Conservation (phyloP, 2,329 filamentous ascomycete species). For the Pestalotiopsis sp. region DNA sequence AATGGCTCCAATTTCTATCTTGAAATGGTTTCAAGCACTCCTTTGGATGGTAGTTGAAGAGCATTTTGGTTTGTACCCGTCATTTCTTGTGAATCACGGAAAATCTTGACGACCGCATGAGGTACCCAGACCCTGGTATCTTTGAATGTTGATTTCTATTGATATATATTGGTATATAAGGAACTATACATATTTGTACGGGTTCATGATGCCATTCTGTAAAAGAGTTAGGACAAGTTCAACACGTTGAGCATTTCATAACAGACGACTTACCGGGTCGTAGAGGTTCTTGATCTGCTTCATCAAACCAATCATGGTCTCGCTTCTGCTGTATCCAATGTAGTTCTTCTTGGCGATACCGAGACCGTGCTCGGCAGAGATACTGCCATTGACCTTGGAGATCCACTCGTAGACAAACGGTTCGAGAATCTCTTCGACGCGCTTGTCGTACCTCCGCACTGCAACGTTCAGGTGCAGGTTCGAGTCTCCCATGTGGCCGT, state of each 20-base stretch:
- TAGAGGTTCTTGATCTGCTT: conserved; percentile 92
- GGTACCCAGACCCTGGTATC: background rate
- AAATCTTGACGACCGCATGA: too few species aligned
- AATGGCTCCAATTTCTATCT: too few species aligned
- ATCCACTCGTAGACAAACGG: conserved; percentile 99
- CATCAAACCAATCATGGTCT: conserved; percentile 89
- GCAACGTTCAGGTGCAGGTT: conserved; percentile 94
- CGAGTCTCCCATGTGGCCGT: conserved; percentile 96
- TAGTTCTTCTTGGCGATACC: conserved; percentile 95
- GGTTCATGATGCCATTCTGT: conserved; percentile 98
- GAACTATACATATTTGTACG: conserved; percentile 86
- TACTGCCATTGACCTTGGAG: conserved; percentile 81
- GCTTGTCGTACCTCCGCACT: conserved; percentile 80
- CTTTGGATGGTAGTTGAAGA: too few species aligned
- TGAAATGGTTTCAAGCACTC: too few species aligned
- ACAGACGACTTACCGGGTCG: conserved; percentile 77
- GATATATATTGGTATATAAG: conserved; percentile 11
- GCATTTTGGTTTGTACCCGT: too few species aligned
- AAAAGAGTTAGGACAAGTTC: background rate
- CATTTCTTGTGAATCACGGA: too few species aligned
- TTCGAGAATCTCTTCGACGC: conserved; percentile 85
- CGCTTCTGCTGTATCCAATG: conserved; percentile 88
- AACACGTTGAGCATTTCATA: conserved; percentile 14
- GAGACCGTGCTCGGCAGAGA: conserved; percentile 94
- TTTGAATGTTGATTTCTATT: conserved; percentile 1